phyloP scores from a whole-genome alignment of 192 early-diverging fungal species.

The Coemansia javaensis region DNA sequence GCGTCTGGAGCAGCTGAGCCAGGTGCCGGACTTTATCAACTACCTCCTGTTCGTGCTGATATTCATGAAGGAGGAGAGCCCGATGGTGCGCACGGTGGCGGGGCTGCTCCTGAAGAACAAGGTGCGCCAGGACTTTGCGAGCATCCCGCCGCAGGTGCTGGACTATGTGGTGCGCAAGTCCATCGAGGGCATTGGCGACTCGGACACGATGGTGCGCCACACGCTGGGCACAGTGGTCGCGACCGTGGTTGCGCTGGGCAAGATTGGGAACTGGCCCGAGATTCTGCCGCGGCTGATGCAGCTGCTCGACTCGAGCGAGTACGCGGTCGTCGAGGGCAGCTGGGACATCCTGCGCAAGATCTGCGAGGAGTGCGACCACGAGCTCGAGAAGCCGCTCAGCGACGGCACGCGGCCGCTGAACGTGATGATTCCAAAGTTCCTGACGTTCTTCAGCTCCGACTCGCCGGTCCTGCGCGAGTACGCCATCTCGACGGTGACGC shows the following conservation, averaged over 20 bases:
- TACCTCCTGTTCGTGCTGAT: conserved; percentile 88
- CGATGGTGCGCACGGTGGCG: conserved; percentile 72
- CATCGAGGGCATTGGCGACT: conserved; percentile 65
- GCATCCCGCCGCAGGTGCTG: conserved; percentile 56
- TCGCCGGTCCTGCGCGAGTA: conserved; percentile 69
- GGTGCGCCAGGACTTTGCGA: conserved; percentile 54
- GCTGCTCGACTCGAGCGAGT: conserved; percentile 67
- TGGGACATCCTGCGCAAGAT: conserved; percentile 89
- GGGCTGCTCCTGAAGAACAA: conserved; percentile 80
- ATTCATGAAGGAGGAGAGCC: conserved; percentile 59
- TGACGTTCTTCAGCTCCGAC: conserved; percentile 77
- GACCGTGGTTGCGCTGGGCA: conserved; percentile 68
- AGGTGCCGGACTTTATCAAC: conserved; percentile 82
- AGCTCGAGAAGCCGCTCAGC: conserved; percentile 68
- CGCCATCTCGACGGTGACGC: conserved; percentile 78
- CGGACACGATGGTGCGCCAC: conserved; percentile 64
- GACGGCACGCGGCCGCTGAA: conserved; percentile 71
- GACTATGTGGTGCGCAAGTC: conserved; percentile 63
- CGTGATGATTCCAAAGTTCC: conserved; percentile 86
- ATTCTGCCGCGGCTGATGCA: conserved; percentile 73
- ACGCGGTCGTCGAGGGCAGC: conserved; percentile 74
- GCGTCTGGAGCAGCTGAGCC: conserved; percentile 70
- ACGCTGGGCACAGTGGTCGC: conserved; percentile 88
- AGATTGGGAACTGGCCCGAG: conserved; percentile 76
- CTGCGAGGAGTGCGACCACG: conserved; percentile 87